Percentiles rank a stretch among this genome's conserved stretches.
These are phyloP conservation scores for Prunus kanzakura DNA, from an alignment of 306 rosid species.

Conservation along the genomic window DNA sequence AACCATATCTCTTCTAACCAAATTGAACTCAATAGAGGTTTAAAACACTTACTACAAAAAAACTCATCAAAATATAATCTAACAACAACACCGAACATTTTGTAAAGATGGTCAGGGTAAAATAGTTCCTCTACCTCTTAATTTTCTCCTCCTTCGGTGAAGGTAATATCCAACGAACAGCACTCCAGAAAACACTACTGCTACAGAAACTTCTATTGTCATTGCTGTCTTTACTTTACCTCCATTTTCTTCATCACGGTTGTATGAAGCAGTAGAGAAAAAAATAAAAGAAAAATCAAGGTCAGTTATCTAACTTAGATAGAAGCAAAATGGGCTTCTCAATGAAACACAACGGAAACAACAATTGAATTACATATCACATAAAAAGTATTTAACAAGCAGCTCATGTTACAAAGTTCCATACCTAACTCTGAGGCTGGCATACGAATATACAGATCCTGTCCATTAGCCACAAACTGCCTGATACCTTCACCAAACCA, in stretches of 20 bases:
- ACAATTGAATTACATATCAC: not conserved
- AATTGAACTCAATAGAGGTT: too few species aligned
- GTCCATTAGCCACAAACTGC: constrained; percentile 16
- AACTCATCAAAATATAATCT: not conserved
- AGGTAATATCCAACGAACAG: constrained; percentile 9
- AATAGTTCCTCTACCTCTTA: not conserved
- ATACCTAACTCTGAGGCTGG: constrained; percentile 28
- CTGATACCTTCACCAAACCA: constrained; percentile 53
- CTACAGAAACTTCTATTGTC: not conserved
- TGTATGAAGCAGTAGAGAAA: not conserved
- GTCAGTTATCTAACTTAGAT: not conserved
- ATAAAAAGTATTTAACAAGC: not conserved
- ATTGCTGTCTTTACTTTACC: not conserved
- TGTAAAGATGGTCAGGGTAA: not conserved
- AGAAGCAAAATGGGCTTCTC: too few species aligned
- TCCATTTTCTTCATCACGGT: not conserved
- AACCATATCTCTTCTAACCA: too few species aligned
- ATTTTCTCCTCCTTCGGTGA: constrained; percentile 7
- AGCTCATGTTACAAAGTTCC: not conserved
- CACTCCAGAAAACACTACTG: constrained; percentile 7
- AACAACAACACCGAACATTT: too few species aligned
- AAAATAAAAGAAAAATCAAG: not conserved
- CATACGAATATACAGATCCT: constrained; percentile 40
- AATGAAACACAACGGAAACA: too few species aligned
- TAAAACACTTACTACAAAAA: too few species aligned